A percentile compares a stretch with the other conserved stretches of the same genome.
These are phyloP conservation scores for Periglandula ipomoeae DNA, from an alignment of 2,329 filamentous ascomycete species.

Conservation along the genomic window DNA sequence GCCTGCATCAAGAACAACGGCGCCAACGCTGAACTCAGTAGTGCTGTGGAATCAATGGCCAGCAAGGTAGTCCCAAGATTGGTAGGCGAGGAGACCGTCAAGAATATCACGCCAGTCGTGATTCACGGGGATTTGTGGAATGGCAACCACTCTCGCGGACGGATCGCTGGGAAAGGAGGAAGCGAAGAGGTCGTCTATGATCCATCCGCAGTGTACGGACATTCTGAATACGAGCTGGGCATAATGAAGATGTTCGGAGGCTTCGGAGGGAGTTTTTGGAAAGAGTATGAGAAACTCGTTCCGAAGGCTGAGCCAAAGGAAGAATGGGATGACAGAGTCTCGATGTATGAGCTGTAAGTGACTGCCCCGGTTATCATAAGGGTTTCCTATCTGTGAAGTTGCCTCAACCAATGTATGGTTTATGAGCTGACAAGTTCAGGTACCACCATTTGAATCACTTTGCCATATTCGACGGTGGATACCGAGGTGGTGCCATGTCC, in stretches of 20 bases:
- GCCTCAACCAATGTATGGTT: not conserved
- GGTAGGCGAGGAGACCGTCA: conserved; percentile 58
- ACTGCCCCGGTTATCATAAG: no score
- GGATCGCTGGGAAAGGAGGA: conserved; percentile 44
- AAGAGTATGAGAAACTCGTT: conserved; percentile 66
- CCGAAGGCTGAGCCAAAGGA: conserved; percentile 70
- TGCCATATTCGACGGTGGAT: conserved; percentile 74
- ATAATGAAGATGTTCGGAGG: conserved; percentile 98
- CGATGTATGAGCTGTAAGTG: conserved; percentile 72
- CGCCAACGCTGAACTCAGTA: conserved; percentile 48
- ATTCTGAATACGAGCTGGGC: conserved; percentile 82
- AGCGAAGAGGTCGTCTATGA: conserved; percentile 75
- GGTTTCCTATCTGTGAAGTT: no score
- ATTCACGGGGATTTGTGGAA: conserved; percentile 93
- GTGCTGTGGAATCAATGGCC: conserved; percentile 56
- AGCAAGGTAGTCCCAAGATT: conserved; percentile 62
- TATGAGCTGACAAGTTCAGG: conserved; percentile 30
- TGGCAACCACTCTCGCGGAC: conserved; percentile 66
- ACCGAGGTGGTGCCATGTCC: conserved; percentile 63
- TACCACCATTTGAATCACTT: conserved; percentile 90
- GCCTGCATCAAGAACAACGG: conserved; percentile 54
- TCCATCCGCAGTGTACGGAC: conserved; percentile 71
- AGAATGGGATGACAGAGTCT: conserved; percentile 78
- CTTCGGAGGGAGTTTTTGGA: conserved; percentile 62
- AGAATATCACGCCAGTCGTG: conserved; percentile 62